phyloP scores from a whole-genome alignment of 768 basidiomycete species.

The Lyophyllum semitale region DNA sequence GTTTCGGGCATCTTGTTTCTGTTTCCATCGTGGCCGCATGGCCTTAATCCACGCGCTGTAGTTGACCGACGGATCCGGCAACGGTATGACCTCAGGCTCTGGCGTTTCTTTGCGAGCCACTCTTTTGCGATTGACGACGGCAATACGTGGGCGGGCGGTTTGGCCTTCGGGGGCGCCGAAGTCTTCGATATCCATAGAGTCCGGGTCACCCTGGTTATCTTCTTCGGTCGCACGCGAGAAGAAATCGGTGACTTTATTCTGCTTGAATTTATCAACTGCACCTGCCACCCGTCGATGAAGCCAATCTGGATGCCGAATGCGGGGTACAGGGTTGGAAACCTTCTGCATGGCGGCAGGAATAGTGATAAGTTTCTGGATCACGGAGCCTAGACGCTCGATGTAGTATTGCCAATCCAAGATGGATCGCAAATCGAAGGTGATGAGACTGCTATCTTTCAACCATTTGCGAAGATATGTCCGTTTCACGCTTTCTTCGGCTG shows the following conservation, averaged over 20 bases:
- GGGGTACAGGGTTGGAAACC: slow-evolving; percentile 92
- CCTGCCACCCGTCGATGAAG: slow-evolving; percentile 87
- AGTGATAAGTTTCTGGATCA: slow-evolving; percentile 98
- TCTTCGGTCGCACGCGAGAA: slow-evolving; percentile 54
- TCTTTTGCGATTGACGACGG: slow-evolving; percentile 54
- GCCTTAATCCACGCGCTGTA: slow-evolving; percentile 81
- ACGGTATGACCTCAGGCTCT: slow-evolving; percentile 41
- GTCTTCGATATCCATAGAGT: slow-evolving; percentile 66
- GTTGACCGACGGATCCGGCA: slow-evolving; percentile 64
- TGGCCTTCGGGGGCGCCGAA: slow-evolving; percentile 29
- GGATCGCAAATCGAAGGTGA: slow-evolving; percentile 87
- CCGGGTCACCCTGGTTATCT: slow-evolving; percentile 30
- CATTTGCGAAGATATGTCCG: slow-evolving; percentile 90
- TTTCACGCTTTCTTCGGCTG: slow-evolving; percentile 91
- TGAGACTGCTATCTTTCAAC: slow-evolving; percentile 90
- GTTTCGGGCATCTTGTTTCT: slow-evolving; percentile 48
- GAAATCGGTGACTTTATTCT: slow-evolving; percentile 97
- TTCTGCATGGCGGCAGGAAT: slow-evolving; percentile 99
- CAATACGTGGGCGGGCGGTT: slow-evolving; percentile 42
- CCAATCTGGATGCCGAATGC: slow-evolving; percentile 98
- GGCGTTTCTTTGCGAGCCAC: slow-evolving; percentile 40
- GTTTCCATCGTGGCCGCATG: slow-evolving; percentile 79
- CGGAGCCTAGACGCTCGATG: slow-evolving; percentile 95
- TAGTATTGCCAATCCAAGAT: slow-evolving; percentile 99
- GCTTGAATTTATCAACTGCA: slow-evolving; percentile 94